Evolutionary conservation across 2,329 filamentous ascomycete species (phyloP).

Genomic region (Cladosporium sp.): DNA sequence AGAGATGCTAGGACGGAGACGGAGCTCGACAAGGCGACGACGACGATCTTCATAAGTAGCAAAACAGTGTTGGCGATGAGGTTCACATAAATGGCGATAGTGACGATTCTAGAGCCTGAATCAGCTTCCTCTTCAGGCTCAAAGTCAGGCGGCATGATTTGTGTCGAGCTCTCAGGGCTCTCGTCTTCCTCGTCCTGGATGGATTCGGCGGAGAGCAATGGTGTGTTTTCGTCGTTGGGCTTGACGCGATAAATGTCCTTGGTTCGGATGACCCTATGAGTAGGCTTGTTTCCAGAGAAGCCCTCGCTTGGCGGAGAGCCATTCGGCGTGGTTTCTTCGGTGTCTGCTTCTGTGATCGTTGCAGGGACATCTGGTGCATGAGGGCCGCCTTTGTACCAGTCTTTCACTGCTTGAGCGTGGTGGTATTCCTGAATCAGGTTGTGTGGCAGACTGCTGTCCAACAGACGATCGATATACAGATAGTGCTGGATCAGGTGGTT

Average conservation of each 20-base stretch:
- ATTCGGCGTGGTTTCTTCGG: constrained; percentile 50
- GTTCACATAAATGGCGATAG: constrained; percentile 86
- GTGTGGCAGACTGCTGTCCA: constrained; percentile 91
- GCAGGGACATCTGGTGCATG: constrained; percentile 59
- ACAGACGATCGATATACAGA: constrained; percentile 84
- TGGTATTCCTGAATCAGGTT: constrained; percentile 89
- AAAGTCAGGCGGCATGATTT: constrained; percentile 67
- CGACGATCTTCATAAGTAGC: constrained; percentile 73
- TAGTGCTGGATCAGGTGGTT: constrained; percentile 91
- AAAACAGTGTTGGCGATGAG: constrained; percentile 75
- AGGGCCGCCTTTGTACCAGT: constrained; percentile 14
- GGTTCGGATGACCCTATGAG: constrained; percentile 68
- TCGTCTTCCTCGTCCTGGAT: constrained; percentile 49
- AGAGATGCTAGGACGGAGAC: constrained; percentile 79
- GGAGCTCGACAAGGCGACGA: constrained; percentile 76
- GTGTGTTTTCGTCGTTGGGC: constrained; percentile 63
- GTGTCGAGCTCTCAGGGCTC: constrained; percentile 26
- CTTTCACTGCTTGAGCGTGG: constrained; percentile 47
- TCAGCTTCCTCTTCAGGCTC: constrained; percentile 71
- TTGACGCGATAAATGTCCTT: constrained; percentile 79
- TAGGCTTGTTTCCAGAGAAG: constrained; percentile 18
- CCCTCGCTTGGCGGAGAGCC: constrained; percentile 27
- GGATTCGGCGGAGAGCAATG: constrained; percentile 57
- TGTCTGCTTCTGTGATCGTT: constrained; percentile 74
- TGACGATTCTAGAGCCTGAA: constrained; percentile 73